Evolutionary conservation across 495 filamentous ascomycete species (phyloP).

Genomic region (Umbilicaria muhlenbergii): DNA sequence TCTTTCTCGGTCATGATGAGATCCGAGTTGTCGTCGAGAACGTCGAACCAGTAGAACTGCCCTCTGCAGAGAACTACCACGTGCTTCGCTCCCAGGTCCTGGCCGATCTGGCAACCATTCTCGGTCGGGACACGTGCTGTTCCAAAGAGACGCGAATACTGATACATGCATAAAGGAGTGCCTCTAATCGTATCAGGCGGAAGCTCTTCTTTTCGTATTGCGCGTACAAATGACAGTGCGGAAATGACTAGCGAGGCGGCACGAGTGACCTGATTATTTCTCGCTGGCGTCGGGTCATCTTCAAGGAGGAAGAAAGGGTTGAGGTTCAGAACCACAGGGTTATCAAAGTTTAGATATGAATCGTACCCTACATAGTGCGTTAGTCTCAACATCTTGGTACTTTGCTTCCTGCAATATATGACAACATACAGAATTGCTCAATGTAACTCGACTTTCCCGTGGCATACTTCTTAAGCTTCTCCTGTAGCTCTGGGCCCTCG

Average conservation of each 20-base stretch:
- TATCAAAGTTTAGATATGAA: conserved; percentile 95
- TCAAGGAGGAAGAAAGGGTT: conserved; percentile 97
- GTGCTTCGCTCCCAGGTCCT: conserved; percentile 78
- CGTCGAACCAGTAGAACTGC: conserved; percentile 99
- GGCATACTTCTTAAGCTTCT: conserved; percentile 87
- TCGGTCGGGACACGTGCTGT: conserved; percentile 91
- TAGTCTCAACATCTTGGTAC: conserved; percentile 2
- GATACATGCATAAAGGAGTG: conserved; percentile 87
- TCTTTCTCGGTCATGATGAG: conserved; percentile 97
- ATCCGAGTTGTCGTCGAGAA: conserved; percentile 84
- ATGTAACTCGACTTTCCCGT: conserved; percentile 88
- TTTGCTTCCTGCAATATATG: background rate
- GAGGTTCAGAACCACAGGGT: conserved; percentile 90
- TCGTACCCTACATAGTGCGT: conserved; percentile 65
- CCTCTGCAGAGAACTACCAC: conserved; percentile 89
- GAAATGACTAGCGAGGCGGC: conserved; percentile 87
- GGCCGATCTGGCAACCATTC: conserved; percentile 89
- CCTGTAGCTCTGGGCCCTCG: conserved; percentile 76
- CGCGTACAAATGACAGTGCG: conserved; percentile 80
- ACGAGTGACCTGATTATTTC: conserved; percentile 90
- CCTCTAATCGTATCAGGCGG: conserved; percentile 76
- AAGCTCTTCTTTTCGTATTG: conserved; percentile 83
- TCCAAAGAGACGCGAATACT: conserved; percentile 91
- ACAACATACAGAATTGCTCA: conserved; percentile 86
- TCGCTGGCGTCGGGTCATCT: conserved; percentile 90